Base-by-base conservation (phyloP, 345 rosid genomes). In the Isatis tinctoria region DNA sequence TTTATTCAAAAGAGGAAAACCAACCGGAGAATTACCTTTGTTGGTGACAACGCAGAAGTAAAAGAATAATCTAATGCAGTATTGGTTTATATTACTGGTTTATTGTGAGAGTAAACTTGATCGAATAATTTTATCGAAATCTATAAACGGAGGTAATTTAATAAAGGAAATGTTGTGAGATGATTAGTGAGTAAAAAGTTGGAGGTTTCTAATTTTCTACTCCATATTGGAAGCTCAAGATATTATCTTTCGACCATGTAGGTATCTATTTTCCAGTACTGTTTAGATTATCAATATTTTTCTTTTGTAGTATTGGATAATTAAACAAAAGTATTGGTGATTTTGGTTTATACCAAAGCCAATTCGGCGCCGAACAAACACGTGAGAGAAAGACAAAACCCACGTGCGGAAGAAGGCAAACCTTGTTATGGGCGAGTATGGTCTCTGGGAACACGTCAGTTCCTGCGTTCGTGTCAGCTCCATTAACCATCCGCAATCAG, bases 351-450 rank as follows among this genome's bases (percentile, higher is more conserved):
- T 57, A 48, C 13, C 62, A 68, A 41, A 36, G 74, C 39, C 20
- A 17, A 75, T 41, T 68, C 63, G 74, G 79, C 79, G 74, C 79
- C 49, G 69, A 53, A 69, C 74, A 51, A 51, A 41, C 74, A 75
- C 65, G 79, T 75, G 79, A 75, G 74, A 68, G 60, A 52, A 69
- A 67, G 74, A 75, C 79, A 76, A 76, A 76, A 43, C 0, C 24
- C 79, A 76, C 74, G 65, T 62, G 65, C 59, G 47, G 11, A 49
- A 41, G 65, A 75, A 75, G 57, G 70, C 63, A 62, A 30, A 43
- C 67, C 28, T 67, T 35, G 69, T 60, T 59, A 68, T 75, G 48
- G 79, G 69, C 47, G 40, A 74, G 67, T 4, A 18, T 47, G 28
- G 67, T 65, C n/a, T 57, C 7, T 12, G 71, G 72, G 51, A 56